Evolutionary conservation across 2,329 filamentous ascomycete species (phyloP).

Genomic region (Claviceps humidiphila): DNA sequence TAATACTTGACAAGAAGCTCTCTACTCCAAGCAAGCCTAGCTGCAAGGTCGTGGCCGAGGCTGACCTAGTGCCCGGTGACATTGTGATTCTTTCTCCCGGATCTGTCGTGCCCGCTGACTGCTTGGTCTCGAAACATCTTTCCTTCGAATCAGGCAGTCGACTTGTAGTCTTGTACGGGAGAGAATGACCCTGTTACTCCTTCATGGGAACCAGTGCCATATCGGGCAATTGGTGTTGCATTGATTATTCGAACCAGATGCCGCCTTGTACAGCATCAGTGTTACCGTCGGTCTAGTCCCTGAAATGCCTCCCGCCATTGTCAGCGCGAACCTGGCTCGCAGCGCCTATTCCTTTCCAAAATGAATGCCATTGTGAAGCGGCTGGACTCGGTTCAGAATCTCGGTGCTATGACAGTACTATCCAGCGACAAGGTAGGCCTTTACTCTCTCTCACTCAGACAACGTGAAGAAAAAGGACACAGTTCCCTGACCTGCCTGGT

Average conservation of each 20-base stretch:
- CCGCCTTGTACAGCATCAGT: constrained; percentile 17
- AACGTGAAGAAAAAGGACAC: not conserved
- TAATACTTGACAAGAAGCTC: not conserved
- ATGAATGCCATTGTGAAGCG: constrained; percentile 24
- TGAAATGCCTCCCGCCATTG: constrained; percentile 18
- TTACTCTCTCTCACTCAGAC: not conserved
- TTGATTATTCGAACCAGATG: constrained; percentile 15
- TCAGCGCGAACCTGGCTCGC: constrained; percentile 17
- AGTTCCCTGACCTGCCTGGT: not conserved
- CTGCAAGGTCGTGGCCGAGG: constrained; percentile 5
- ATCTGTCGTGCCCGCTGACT: constrained; percentile 15
- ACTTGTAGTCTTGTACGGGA: constrained; percentile 11
- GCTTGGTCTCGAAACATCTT: constrained; percentile 14
- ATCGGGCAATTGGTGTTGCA: constrained; percentile 13
- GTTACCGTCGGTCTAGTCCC: constrained; percentile 17
- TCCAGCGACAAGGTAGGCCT: constrained; percentile 17
- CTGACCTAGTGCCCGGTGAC: constrained; percentile 14
- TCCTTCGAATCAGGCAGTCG: constrained; percentile 17
- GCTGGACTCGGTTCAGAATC: constrained; percentile 17
- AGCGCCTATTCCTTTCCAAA: constrained; percentile 15
- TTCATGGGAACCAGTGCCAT: constrained; percentile 17
- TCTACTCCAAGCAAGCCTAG: not conserved
- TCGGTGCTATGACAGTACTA: constrained; percentile 17
- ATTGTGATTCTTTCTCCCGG: constrained; percentile 12
- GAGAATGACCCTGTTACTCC: constrained; percentile 14